phyloP scores from a whole-genome alignment of 1,139 yeast species.

The Nadsonia starkeyi-henricii region DNA sequence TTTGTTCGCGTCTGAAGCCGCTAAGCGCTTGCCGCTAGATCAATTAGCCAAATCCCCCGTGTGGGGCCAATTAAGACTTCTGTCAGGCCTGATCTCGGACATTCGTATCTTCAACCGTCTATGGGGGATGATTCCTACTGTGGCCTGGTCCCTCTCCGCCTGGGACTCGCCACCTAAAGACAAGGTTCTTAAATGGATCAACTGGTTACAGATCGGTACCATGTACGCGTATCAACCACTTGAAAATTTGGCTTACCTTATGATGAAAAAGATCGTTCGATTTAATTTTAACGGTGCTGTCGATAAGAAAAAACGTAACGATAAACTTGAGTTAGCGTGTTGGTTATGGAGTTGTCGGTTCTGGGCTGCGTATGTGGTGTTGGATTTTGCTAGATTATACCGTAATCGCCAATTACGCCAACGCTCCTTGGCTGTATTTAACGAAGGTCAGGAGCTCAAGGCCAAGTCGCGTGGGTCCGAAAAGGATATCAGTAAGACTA shows the following conservation, averaged over 20 bases:
- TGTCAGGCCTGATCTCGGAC: slow-evolving; percentile 24
- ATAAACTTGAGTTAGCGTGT: neutral
- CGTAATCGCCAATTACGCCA: slow-evolving; percentile 7
- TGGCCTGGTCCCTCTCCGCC: slow-evolving; percentile 24
- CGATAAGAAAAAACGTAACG: neutral
- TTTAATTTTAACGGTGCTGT: neutral
- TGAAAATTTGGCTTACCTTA: slow-evolving; percentile 29
- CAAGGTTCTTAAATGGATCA: slow-evolving; percentile 16
- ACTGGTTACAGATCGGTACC: slow-evolving; percentile 24
- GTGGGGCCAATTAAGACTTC: slow-evolving; percentile 4
- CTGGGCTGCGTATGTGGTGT: slow-evolving; percentile 30
- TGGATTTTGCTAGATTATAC: slow-evolving; percentile 19
- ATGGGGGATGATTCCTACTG: slow-evolving; percentile 24
- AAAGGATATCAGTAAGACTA: slow-evolving; percentile 10
- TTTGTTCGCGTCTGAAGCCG: neutral
- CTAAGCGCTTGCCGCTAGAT: neutral
- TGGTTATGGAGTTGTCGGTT: slow-evolving; percentile 15
- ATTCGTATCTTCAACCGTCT: slow-evolving; percentile 27
- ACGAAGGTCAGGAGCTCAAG: slow-evolving; percentile 9
- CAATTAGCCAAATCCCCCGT: neutral
- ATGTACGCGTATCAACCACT: slow-evolving; percentile 27
- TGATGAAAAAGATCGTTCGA: slow-evolving; percentile 23
- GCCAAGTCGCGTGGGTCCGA: slow-evolving; percentile 10
- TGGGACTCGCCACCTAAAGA: slow-evolving; percentile 16
- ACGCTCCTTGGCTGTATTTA: neutral